These are phyloP conservation scores for Rhodosporidiobolus sp. DNA, from an alignment of 768 basidiomycete genomes.

Conservation along the genomic window DNA sequence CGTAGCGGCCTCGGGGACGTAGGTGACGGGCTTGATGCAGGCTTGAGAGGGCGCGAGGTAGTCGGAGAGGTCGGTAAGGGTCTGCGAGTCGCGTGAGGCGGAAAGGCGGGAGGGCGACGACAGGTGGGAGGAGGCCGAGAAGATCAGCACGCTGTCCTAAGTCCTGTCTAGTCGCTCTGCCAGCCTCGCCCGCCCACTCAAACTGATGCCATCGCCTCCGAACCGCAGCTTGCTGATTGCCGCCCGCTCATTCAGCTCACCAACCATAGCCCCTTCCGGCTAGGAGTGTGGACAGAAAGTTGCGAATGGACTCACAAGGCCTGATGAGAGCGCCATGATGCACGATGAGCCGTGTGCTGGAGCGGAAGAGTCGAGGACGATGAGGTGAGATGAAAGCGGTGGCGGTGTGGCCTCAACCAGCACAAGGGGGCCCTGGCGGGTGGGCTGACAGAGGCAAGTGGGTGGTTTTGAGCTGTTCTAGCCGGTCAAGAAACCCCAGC, in stretches of 20 bases:
- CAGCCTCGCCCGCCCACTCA: too few species aligned
- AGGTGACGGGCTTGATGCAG: slow-evolving; percentile 90
- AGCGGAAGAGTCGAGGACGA: background rate
- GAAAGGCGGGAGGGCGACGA: background rate
- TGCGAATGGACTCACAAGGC: background rate
- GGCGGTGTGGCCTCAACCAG: background rate
- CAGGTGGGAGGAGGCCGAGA: too few species aligned
- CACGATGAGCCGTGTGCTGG: background rate
- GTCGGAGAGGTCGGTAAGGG: slow-evolving; percentile 52
- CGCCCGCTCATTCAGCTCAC: too few species aligned
- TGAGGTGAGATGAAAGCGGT: background rate
- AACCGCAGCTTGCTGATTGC: background rate
- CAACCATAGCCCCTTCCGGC: background rate
- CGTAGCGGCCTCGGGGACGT: slow-evolving; percentile 53
- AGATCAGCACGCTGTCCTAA: too few species aligned
- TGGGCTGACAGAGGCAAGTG: background rate
- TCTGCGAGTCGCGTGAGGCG: background rate
- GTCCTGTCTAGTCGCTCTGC: too few species aligned
- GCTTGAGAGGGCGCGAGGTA: slow-evolving; percentile 94
- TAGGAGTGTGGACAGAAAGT: background rate
- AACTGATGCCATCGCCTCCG: too few species aligned
- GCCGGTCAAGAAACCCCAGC: background rate
- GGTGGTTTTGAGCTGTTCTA: background rate
- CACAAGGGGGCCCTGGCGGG: too few species aligned
- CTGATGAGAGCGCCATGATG: slow-evolving; percentile 16